Evolutionary conservation across 495 filamentous ascomycete species (phyloP), one percentile per base, ranked within the genome.

Genomic region (Penicillium pulvis): DNA sequence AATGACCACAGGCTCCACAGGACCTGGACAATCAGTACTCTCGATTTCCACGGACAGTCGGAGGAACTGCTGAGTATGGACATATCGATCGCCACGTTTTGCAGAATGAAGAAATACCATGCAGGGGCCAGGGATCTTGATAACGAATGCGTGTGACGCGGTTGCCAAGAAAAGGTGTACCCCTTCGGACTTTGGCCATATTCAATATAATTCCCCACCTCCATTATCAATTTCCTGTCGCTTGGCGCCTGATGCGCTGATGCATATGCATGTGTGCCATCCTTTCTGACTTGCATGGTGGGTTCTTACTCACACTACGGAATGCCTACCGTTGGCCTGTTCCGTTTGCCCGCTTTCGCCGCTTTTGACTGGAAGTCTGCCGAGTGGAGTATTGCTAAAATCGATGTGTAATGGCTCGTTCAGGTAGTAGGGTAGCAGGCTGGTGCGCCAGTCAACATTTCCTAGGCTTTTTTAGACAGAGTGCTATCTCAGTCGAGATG

Each of bases 211-310:
- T 4, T n/a, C n/a, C 3, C 10, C 33, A 12, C 9, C 9, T 36
- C 12, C 10, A 36, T 36, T 11, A 12, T 36, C 33, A 12, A 3
- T 12, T 36, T 36, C 12, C 10, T 36, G 33, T 36, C 33, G 3
- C 33, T 35, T 35, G 33, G 33, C 11, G 33, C 11, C 33, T 10
- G 6, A 35, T 35, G 33, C 33, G 33, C 33, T 35, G 33, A 35
- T 36, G 56, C 28, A 39, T 20, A 42, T 48, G 48, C 48, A 19
- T 19, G 39, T 54, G 51, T 14, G 42, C 20, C n/a, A 35, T 48
- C 7, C 36, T 53, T 33, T 59, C 51, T 59, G 19, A 56, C 36
- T 49, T 56, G 56, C 55, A 51, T 45, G 11, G 36, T 35, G 8
- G 33, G 33, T 35, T 35, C 33, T 11, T 35, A 35, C 33, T 35